Percentiles rank a stretch among this genome's conserved stretches.
These are phyloP conservation scores for Phycomyces nitens DNA, from an alignment of 192 early-diverging fungal genomes.

Conservation along the genomic window DNA sequence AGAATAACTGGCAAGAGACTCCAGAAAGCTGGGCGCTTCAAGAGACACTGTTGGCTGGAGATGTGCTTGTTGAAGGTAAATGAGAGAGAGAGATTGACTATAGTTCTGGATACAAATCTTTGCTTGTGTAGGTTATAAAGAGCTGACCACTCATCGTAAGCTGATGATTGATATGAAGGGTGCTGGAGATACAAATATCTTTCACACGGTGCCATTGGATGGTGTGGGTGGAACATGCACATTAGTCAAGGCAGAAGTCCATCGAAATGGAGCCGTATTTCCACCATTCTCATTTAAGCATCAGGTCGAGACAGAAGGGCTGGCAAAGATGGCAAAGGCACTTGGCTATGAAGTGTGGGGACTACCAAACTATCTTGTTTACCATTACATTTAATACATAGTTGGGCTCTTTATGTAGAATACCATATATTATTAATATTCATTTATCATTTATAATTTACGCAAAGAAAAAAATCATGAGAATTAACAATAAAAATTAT, in stretches of 20 bases:
- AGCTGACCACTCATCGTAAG: conserved; percentile 39
- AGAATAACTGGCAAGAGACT: conserved; percentile 70
- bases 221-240: conserved; percentile 69
- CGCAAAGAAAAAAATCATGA: too few relatives aligned
- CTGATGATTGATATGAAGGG: conserved; percentile 41
- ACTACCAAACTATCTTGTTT: conserved; percentile 58
- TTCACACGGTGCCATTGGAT: conserved; percentile 49
- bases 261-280: conserved; percentile 64
- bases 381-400: conserved; percentile 46
- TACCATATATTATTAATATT: too few relatives aligned
- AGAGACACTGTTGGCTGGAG: conserved; percentile 25
- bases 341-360: conserved; percentile 61
- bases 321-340: conserved; percentile 67
- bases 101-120: too few relatives aligned
- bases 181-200: conserved; percentile 30
- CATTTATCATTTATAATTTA: too few relatives aligned
- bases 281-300: conserved; percentile 61
- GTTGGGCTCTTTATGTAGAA: too few relatives aligned
- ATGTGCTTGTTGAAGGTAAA: conserved; percentile 50
- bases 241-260: conserved; percentile 59
- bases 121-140: conserved; percentile 36
- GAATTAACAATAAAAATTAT: too few relatives aligned
- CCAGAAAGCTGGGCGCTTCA: conserved; percentile 47
- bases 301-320: conserved; percentile 69
- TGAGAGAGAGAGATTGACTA: neutral